phyloP scores from a whole-genome alignment of 257 asterid genomes.

The Primulina eburnea region DNA sequence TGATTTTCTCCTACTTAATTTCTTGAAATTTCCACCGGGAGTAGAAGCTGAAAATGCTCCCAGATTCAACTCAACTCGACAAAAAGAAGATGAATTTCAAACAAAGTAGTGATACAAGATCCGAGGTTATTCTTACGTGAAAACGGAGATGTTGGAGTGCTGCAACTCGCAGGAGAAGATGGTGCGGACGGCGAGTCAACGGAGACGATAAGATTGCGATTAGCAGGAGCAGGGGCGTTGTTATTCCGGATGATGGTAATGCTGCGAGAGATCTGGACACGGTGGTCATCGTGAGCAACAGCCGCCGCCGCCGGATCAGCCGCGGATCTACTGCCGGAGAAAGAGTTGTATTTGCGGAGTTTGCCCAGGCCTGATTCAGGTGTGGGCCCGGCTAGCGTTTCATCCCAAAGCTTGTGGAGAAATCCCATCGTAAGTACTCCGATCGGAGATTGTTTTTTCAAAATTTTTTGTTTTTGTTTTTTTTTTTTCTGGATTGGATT shows the following conservation, averaged over 20 bases:
- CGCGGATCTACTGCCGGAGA: slow-evolving; percentile 32
- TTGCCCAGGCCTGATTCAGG: slow-evolving; percentile 73
- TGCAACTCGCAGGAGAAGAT: slow-evolving; percentile 55
- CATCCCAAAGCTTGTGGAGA: slow-evolving; percentile 84
- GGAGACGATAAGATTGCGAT: slow-evolving; percentile 27
- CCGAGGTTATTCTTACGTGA: slow-evolving; percentile 43
- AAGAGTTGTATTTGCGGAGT: slow-evolving; percentile 64
- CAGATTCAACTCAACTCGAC: background rate
- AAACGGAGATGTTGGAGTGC: slow-evolving; percentile 53
- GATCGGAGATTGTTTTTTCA: background rate
- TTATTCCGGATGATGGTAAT: slow-evolving; percentile 50
- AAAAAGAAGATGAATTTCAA: background rate
- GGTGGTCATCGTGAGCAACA: slow-evolving; percentile 27
- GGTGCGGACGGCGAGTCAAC: slow-evolving; percentile 50
- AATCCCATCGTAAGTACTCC: slow-evolving; percentile 55
- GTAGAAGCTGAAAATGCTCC: slow-evolving; percentile 37
- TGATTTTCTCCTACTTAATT: slow-evolving; percentile 47
- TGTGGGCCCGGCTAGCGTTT: slow-evolving; percentile 75
- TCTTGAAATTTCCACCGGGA: slow-evolving; percentile 58
- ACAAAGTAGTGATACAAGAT: background rate
- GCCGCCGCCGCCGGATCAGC: slow-evolving; percentile 1
- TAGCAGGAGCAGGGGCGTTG: slow-evolving; percentile 2
- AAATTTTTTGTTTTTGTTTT: background rate
- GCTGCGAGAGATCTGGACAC: slow-evolving; percentile 46
- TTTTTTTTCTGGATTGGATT: slow-evolving; percentile 24